These are phyloP conservation scores for Westerdykella aurantiaca DNA, from an alignment of 2,329 filamentous ascomycete genomes.

Conservation along the genomic window DNA sequence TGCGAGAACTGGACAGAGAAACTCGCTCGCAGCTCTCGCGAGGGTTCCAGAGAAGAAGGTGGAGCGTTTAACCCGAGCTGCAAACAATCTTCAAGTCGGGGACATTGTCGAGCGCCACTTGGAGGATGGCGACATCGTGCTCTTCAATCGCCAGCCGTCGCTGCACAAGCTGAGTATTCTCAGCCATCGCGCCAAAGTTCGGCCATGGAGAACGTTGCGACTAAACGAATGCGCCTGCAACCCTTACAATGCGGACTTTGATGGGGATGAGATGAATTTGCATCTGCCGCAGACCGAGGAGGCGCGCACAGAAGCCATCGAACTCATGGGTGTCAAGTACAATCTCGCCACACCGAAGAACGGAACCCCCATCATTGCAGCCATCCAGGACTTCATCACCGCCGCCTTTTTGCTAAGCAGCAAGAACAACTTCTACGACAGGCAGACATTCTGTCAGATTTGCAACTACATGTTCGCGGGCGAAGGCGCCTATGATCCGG, in stretches of 20 bases:
- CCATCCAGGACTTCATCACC: constrained; percentile 99
- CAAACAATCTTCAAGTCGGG: constrained; percentile 69
- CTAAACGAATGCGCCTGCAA: constrained; percentile 97
- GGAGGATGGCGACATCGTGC: constrained; percentile 88
- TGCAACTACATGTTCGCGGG: constrained; percentile 92
- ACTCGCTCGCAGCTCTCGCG: constrained; percentile 57
- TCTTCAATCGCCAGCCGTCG: constrained; percentile 97
- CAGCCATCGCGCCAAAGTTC: constrained; percentile 86
- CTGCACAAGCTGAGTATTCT: constrained; percentile 98
- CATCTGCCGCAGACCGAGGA: constrained; percentile 98
- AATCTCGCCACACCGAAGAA: constrained; percentile 96
- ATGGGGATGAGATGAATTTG: constrained; percentile 98
- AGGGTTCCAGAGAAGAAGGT: constrained; percentile 43
- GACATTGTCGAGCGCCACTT: constrained; percentile 92
- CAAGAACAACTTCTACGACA: constrained; percentile 89
- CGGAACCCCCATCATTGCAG: constrained; percentile 94
- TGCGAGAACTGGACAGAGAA: constrained; percentile 61
- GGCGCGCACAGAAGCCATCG: constrained; percentile 87
- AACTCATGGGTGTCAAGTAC: constrained; percentile 96
- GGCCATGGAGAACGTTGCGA: constrained; percentile 92
- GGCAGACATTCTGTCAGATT: constrained; percentile 80
- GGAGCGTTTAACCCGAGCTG: constrained; percentile 63
- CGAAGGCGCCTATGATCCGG: constrained; percentile 46
- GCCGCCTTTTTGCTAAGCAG: constrained; percentile 84
- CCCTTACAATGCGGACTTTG: constrained; percentile 98